A percentile compares a stretch with the other conserved stretches of the same genome.
These are phyloP conservation scores for Tephrocybe sp. DNA, from an alignment of 768 basidiomycete species.

Conservation along the genomic window DNA sequence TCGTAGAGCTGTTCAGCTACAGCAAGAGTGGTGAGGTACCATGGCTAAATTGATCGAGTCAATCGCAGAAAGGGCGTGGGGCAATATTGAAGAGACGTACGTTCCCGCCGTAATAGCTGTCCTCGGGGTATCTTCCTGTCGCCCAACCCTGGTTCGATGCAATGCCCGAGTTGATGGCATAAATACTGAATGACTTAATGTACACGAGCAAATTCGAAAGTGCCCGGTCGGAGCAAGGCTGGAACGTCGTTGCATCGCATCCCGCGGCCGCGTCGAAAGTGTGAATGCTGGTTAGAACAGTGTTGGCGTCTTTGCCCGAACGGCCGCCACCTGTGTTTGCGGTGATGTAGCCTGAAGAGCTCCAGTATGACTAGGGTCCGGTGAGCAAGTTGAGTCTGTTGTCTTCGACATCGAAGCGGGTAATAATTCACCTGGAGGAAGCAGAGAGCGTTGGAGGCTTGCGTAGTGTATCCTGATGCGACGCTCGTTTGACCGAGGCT, in stretches of 20 bases:
- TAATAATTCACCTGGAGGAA: slow-evolving; percentile 79
- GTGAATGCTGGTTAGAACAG: slow-evolving; percentile 72
- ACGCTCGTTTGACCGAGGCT: slow-evolving; percentile 51
- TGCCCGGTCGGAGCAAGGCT: slow-evolving; percentile 78
- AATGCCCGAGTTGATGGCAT: slow-evolving; percentile 61
- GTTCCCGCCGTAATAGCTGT: slow-evolving; percentile 70
- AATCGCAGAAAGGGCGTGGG: slow-evolving; percentile 13
- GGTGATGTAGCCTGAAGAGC: slow-evolving; percentile 59
- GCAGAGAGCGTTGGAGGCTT: slow-evolving; percentile 68
- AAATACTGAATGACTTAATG: slow-evolving; percentile 72
- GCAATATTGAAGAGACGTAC: slow-evolving; percentile 38
- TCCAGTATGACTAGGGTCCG: slow-evolving; percentile 72
- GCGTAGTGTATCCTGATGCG: slow-evolving; percentile 48
- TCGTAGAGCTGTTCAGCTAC: slow-evolving; percentile 79
- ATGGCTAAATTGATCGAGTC: slow-evolving; percentile 45
- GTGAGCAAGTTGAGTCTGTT: background rate
- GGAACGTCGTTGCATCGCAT: slow-evolving; percentile 73
- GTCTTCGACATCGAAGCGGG: too few species aligned
- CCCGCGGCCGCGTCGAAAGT: slow-evolving; percentile 72
- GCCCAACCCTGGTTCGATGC: slow-evolving; percentile 58
- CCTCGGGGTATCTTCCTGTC: slow-evolving; percentile 77
- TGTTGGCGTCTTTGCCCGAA: slow-evolving; percentile 76
- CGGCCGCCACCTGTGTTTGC: slow-evolving; percentile 78
- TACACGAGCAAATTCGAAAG: slow-evolving; percentile 66
- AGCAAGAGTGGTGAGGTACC: slow-evolving; percentile 74